These are phyloP conservation scores for Mrakia blollopis DNA, from an alignment of 768 basidiomycete genomes.

Conservation along the genomic window DNA sequence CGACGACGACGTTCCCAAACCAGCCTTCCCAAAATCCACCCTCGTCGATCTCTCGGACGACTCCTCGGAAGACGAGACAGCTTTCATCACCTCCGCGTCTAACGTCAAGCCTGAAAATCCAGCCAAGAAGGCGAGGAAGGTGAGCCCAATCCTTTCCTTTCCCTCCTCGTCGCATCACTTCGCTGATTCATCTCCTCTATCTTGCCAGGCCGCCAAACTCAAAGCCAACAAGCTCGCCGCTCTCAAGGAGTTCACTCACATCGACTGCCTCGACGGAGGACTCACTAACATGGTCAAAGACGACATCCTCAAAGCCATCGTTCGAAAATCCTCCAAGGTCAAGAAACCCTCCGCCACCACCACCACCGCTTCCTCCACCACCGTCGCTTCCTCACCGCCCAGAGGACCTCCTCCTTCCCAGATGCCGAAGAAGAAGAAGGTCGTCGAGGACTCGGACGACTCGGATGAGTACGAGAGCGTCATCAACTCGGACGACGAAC, in stretches of 20 bases:
- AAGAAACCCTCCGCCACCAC: not conserved
- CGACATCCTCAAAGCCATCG: conserved; percentile 6
- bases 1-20: conserved; percentile 7
- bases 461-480: conserved; percentile 6
- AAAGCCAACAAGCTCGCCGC: conserved; percentile 65
- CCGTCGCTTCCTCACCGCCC: not conserved
- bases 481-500: not conserved
- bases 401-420: no score
- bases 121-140: conserved; percentile 16
- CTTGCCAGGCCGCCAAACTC: conserved; percentile 19
- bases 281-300: conserved; percentile 4
- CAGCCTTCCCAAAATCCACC: not conserved
- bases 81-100: conserved; percentile 16
- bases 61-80: not conserved
- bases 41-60: not conserved
- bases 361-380: not conserved
- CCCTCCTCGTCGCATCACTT: not conserved
- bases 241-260: conserved; percentile 73
- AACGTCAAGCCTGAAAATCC: not conserved
- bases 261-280: conserved; percentile 59
- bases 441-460: conserved; percentile 2
- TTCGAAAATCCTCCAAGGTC: not conserved
- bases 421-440: not conserved
- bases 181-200: not conserved
- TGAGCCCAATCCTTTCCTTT: not conserved